These are phyloP conservation scores for Odontarrhena argentea DNA, from an alignment of 345 rosid genomes.

Conservation along the genomic window DNA sequence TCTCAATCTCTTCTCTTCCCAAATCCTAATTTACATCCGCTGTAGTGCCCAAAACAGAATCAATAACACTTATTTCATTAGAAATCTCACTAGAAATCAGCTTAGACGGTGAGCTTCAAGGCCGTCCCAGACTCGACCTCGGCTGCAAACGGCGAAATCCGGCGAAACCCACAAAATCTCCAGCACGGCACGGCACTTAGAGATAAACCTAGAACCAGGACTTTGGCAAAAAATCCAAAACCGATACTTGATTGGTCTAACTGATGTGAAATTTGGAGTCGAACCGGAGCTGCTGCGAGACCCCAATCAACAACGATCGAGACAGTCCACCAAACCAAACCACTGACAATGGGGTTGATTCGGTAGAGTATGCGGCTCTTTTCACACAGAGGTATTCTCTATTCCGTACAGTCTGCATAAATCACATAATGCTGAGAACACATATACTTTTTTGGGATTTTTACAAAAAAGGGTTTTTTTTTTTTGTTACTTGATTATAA, in stretches of 20 bases:
- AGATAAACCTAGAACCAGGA: conserved; percentile 36
- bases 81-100: conserved; percentile 41
- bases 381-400: background rate
- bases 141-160: too few species aligned
- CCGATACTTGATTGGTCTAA: background rate
- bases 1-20: background rate
- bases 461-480: too few species aligned
- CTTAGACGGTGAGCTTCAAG: conserved; percentile 67
- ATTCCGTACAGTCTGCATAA: too few species aligned
- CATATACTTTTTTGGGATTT: too few species aligned
- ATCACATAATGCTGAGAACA: too few species aligned
- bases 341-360: conserved; percentile 21
- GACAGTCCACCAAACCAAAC: conserved; percentile 14
- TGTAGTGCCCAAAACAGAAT: background rate
- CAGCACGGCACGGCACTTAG: conserved; percentile 46
- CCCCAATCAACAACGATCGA: conserved; percentile 7
- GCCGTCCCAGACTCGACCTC: conserved; percentile 40
- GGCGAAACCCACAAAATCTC: conserved; percentile 60
- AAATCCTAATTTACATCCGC: background rate
- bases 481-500: too few species aligned
- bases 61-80: background rate
- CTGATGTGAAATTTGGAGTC: background rate
- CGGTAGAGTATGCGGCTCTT: conserved; percentile 28
- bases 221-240: background rate
- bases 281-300: conserved; percentile 24